Evolutionary conservation across 225 moss, liverwort and hornwort species (phyloP), one percentile per base, ranked within the genome.

Genomic region (Pseudoscleropodium purum): DNA sequence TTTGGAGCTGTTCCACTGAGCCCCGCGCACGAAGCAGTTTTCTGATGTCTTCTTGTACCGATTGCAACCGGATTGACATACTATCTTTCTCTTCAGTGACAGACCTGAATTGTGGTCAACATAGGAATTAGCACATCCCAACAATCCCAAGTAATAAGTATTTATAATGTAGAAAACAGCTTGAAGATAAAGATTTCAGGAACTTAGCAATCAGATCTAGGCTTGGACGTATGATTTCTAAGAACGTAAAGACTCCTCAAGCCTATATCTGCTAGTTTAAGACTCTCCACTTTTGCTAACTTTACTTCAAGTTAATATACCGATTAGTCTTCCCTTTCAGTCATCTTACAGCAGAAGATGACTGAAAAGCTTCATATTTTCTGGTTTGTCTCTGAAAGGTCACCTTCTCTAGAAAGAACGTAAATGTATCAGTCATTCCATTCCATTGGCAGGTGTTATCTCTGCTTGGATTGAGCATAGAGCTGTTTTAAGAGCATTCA

Each of bases 1-100:
- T 95, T 84, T 96, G 96, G 39, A 98, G 96, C 59, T 94, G 95
- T 69, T 98, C 97, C 80, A 98, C 94, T 12, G 97, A 97, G 36
- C 97, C 96, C 30, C 94, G 90, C 1, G 96, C 95, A 39, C 92
- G 80, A 79, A 98, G 92, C 45, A 98, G 39, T 83, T 93, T 94
- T 83, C 87, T 91, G 43, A 98, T 93, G 87, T 98, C 98, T 20
- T 92, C 85, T 92, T 98, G 96, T 5, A 98, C 83, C 8, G 91
- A 94, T 43, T 94, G 94, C 84, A 98, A 90, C 11, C 94, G 92
- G 4, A 78, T 20, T 63, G 94, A 92, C 41, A 94, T 89, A 80
- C 91, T 95, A 34, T 95, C 88, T 84, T 93, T 96, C 65, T 95
- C 95, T 82, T 92, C 47, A 27, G 59, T 95, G n/a, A 89, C 91